Conservation (phyloP, 371 early-diverging fungal genomes). For the Mortierella sp. region DNA sequence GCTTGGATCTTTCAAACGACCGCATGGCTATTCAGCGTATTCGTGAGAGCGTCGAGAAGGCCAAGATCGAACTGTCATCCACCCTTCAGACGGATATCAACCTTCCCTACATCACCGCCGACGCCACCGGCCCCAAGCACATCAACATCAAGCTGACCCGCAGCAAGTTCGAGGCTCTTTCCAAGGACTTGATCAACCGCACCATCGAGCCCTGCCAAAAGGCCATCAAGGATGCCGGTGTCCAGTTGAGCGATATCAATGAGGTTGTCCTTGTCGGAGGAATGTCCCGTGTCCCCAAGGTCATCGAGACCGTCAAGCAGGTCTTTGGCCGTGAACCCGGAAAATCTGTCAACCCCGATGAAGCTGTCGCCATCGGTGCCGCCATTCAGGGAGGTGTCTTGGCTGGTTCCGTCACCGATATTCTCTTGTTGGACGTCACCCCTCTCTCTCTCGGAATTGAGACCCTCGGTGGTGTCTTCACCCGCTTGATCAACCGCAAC, state of each 20-base stretch:
- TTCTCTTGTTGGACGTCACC: constrained; percentile 97
- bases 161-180: constrained; percentile 90
- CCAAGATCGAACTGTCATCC: constrained; percentile 97
- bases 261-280: constrained; percentile 99
- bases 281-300: constrained; percentile 99
- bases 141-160: constrained; percentile 94
- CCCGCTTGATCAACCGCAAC: constrained; percentile 97
- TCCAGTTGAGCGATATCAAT: constrained; percentile 83
- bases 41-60: constrained; percentile 97
- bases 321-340: constrained; percentile 94
- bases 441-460: constrained; percentile 99
- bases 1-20: constrained; percentile 82
- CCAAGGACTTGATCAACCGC: constrained; percentile 84
- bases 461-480: constrained; percentile 97
- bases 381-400: constrained; percentile 99
- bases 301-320: constrained; percentile 91
- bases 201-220: constrained; percentile 96
- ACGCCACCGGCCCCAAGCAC: constrained; percentile 95
- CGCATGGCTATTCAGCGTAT: constrained; percentile 96
- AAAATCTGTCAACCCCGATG: constrained; percentile 98
- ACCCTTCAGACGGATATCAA: constrained; percentile 95
- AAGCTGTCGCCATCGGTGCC: constrained; percentile 99
- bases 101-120: constrained; percentile 96
- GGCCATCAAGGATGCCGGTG: constrained; percentile 97
- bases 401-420: constrained; percentile 94